Percentiles rank a stretch among this genome's conserved stretches.
Evolutionary conservation across 1,284 basidiomycete species (phyloP).

Genomic region (Porogramme epimiltina): DNA sequence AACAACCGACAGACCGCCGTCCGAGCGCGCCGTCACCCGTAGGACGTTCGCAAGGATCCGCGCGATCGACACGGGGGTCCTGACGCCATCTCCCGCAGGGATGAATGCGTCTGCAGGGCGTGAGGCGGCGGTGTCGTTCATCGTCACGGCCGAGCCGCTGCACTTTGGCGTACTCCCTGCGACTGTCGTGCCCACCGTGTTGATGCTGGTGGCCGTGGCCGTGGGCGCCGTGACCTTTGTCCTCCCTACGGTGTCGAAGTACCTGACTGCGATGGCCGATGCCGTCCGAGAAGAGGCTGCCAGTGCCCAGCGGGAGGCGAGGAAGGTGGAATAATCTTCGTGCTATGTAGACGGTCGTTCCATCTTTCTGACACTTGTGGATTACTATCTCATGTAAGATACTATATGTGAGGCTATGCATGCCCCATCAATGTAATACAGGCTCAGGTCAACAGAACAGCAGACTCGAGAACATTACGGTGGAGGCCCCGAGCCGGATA

Average conservation of each 20-base stretch:
- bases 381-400: too few relatives aligned
- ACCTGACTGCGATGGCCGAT: constrained; percentile 16
- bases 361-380: too few relatives aligned
- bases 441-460: too few relatives aligned
- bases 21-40: constrained; percentile 32
- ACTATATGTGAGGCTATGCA: too few relatives aligned
- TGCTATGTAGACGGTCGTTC: too few relatives aligned
- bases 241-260: constrained; percentile 16
- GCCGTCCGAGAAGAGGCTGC: constrained; percentile 11
- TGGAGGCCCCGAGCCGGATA: too few relatives aligned
- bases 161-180: constrained; percentile 59
- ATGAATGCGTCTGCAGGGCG: not conserved
- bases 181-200: constrained; percentile 45
- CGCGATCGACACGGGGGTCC: constrained; percentile 51
- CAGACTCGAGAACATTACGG: too few relatives aligned
- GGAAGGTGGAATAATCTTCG: too few relatives aligned
- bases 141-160: constrained; percentile 59
- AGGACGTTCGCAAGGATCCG: constrained; percentile 57
- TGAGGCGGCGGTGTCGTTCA: constrained; percentile 41
- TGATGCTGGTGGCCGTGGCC: constrained; percentile 18
- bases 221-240: constrained; percentile 16
- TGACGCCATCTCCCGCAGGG: constrained; percentile 34
- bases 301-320: too few relatives aligned
- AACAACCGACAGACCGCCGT: too few relatives aligned
- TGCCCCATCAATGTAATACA: too few relatives aligned